Evolutionary conservation across 352 stramenopile genomes (phyloP), one percentile per base, ranked within the genome.

Genomic region (Globisporangium ultimum): DNA sequence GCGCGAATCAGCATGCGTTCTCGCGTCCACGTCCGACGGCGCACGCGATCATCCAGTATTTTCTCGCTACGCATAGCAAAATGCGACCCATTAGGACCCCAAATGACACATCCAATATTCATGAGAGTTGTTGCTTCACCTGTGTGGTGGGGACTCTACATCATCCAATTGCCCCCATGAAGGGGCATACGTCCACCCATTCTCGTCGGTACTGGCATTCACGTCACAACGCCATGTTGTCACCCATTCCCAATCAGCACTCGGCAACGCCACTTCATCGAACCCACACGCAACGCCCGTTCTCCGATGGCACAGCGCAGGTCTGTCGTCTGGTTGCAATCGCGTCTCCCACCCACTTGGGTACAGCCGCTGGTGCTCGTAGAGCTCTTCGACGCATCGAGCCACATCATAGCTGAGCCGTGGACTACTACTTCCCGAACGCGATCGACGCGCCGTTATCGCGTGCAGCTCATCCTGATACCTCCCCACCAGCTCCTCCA

Each of bases 181-280:
- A 3, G 64, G 21, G 10, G 70, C 80, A 47, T 91, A 91, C 10
- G 53, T 62, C 80, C 80, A 91, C 17, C 80, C 80, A 55, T 69
- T 65, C 47, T 67, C 55, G 47, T 91, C 80, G 28, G 74, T 91
- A 21, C 71, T 64, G 15, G 59, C 61, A 43, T 72, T 56, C 8
- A 91, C 55, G 53, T 84, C 71, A 15, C 67, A 64, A 1, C 43
- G 34, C 78, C 80, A 91, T 47, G 76, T 66, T 12, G 66, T 77
- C 21, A 86, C 68, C 80, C 80, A 91, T 59, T 78, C 61, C 80
- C 80, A 91, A 48, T 85, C 75, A 10, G 28, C 43, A 2, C 70
- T 84, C 40, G 80, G 80, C 45, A 88, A 55, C 46, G 24, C 15
- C 3, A 90, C 60, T 78, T 90, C 54, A 42, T 66, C 68, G 53